Evolutionary conservation across 2,329 filamentous ascomycete genomes (phyloP).

Genomic region (Lasiodiplodia hormozganensis): DNA sequence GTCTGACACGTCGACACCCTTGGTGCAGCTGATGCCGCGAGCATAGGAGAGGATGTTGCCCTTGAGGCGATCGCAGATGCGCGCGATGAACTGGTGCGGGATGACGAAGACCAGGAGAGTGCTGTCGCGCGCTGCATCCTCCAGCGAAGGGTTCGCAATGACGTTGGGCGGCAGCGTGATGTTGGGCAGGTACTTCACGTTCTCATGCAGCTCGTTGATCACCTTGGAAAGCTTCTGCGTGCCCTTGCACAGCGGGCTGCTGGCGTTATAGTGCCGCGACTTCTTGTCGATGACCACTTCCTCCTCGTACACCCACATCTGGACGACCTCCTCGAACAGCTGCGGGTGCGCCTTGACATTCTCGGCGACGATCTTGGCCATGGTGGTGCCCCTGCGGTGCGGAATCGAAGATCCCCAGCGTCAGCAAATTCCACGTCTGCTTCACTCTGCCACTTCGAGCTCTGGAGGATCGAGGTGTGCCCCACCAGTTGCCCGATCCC

Average conservation of each 20-base stretch:
- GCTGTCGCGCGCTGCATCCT: slow-evolving; percentile 80
- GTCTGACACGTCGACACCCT: slow-evolving; percentile 92
- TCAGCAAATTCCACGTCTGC: background rate
- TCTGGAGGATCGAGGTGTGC: slow-evolving; percentile 5
- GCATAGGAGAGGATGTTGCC: slow-evolving; percentile 92
- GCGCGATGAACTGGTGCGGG: slow-evolving; percentile 92
- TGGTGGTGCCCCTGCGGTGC: slow-evolving; percentile 82
- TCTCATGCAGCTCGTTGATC: slow-evolving; percentile 94
- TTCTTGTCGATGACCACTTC: slow-evolving; percentile 75
- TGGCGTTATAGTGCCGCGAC: slow-evolving; percentile 75
- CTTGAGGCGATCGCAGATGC: slow-evolving; percentile 81
- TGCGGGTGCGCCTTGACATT: slow-evolving; percentile 80
- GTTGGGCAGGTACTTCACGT: slow-evolving; percentile 95
- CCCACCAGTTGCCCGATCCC: slow-evolving; percentile 93
- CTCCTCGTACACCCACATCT: slow-evolving; percentile 99
- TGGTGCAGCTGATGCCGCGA: slow-evolving; percentile 95
- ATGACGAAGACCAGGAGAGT: slow-evolving; percentile 96
- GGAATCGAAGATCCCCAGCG: slow-evolving; percentile 18
- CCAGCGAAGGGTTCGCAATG: slow-evolving; percentile 80
- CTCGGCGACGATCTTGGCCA: slow-evolving; percentile 95
- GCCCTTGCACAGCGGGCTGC: slow-evolving; percentile 55
- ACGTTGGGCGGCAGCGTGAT: slow-evolving; percentile 84
- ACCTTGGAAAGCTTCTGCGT: slow-evolving; percentile 83
- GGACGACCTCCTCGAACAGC: slow-evolving; percentile 85
- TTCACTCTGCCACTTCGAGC: background rate